Conservation (phyloP, 768 basidiomycete species). For the Naganishia vaughanmartiniae region DNA sequence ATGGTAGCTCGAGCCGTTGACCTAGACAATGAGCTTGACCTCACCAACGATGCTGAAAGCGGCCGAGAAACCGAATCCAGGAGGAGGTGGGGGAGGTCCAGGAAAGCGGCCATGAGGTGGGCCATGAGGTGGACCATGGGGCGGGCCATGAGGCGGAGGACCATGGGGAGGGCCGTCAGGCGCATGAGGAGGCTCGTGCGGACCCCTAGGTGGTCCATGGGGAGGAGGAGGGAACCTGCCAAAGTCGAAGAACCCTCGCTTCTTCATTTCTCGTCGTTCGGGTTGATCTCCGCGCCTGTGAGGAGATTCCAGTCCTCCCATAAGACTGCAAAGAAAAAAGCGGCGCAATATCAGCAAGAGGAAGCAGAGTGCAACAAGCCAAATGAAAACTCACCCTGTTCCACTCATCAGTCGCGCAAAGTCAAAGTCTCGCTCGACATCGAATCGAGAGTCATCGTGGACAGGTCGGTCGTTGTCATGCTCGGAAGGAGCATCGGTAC, state of each 20-base stretch:
- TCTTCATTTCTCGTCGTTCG: not conserved
- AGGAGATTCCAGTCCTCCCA: not conserved
- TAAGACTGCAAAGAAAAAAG: not conserved
- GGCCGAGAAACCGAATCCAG: constrained; percentile 22
- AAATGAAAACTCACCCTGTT: not conserved
- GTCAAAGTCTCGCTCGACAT: constrained; percentile 10
- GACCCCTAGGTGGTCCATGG: not conserved
- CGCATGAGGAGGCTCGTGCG: not conserved
- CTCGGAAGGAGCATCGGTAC: constrained; percentile 1
- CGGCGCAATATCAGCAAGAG: not conserved
- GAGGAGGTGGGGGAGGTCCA: constrained; percentile 8
- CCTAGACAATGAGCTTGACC: constrained; percentile 16
- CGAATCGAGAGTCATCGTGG: not conserved
- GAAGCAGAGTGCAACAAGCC: not conserved
- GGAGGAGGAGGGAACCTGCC: not conserved
- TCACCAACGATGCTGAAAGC: constrained; percentile 26
- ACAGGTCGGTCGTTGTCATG: not conserved
- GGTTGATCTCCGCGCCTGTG: not conserved
- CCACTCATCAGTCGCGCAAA: not conserved
- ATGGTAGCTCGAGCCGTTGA: not conserved
- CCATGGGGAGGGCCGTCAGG: constrained; percentile 5
- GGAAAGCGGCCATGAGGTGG: constrained; percentile 8
- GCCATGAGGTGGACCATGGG: constrained; percentile 14
- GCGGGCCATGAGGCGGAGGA: constrained; percentile 15
- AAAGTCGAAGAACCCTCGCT: constrained; percentile 1